phyloP scores from a whole-genome alignment of 148 eudicot species.

The Mesembryanthemum crystallinum region DNA sequence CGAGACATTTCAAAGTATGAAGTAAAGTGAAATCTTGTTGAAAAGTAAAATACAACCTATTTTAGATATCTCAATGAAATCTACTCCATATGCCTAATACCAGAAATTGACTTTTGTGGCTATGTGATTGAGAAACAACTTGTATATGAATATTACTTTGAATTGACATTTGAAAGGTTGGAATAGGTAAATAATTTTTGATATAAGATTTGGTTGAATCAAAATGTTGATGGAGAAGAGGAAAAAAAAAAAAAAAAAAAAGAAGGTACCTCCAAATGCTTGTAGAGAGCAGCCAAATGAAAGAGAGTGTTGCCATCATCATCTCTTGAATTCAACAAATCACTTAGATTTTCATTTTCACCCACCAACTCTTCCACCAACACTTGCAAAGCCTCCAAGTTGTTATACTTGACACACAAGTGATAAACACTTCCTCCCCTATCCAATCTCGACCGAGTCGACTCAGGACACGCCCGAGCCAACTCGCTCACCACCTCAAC shows the following conservation, averaged over 20 bases:
- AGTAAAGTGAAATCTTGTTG: too few species aligned
- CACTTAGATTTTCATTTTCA: constrained; percentile 5
- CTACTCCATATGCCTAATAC: too few species aligned
- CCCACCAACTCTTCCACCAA: constrained; percentile 13
- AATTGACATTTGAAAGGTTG: too few species aligned
- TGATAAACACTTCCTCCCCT: constrained; percentile 31
- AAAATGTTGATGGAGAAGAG: too few species aligned
- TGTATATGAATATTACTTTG: too few species aligned
- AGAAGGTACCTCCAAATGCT: constrained; percentile 29
- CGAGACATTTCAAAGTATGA: too few species aligned
- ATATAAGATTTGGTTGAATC: too few species aligned
- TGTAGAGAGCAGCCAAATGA: constrained; percentile 34
- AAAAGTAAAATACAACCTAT: too few species aligned
- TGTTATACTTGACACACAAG: constrained; percentile 32
- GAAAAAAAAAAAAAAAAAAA: background rate
- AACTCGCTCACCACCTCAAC: constrained; percentile 31
- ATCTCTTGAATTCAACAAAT: constrained; percentile 27
- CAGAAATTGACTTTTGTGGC: too few species aligned
- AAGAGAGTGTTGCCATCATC: constrained; percentile 35
- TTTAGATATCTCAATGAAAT: too few species aligned
- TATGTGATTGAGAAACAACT: too few species aligned
- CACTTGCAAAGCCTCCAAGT: constrained; percentile 30
- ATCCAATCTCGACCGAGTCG: constrained; percentile 12
- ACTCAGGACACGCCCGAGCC: constrained; percentile 29
- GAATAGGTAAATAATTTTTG: too few species aligned